Conservation (phyloP, 768 basidiomycete species). For the Stropharia rugosoannulata region DNA sequence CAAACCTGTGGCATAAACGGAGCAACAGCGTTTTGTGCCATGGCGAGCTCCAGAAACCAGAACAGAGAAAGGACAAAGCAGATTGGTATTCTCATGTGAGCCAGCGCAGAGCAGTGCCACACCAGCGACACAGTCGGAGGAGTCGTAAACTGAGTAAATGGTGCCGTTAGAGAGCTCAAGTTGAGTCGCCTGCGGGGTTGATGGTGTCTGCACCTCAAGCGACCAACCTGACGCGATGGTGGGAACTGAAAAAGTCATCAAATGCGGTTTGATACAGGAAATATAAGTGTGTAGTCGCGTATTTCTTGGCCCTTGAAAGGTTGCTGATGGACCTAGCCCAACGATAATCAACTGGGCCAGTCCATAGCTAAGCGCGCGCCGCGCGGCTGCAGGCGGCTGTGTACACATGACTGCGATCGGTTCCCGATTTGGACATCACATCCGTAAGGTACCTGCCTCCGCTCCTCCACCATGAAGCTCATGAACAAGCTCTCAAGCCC, state of each 20-base stretch:
- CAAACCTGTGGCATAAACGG: conserved; percentile 30
- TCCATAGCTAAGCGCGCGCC: neutral
- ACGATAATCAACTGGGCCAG: too few species aligned
- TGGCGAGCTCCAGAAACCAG: conserved; percentile 2
- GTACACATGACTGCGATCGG: neutral
- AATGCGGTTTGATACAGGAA: too few species aligned
- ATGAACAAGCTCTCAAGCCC: conserved; percentile 49
- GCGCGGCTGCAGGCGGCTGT: too few species aligned
- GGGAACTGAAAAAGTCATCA: too few species aligned
- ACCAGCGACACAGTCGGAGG: neutral
- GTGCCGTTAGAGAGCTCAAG: too few species aligned
- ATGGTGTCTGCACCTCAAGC: too few species aligned
- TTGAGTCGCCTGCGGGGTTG: too few species aligned
- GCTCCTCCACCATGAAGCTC: conserved; percentile 9
- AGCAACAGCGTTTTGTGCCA: conserved; percentile 11
- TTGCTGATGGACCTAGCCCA: too few species aligned
- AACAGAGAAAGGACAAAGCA: neutral
- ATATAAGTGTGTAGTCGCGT: too few species aligned
- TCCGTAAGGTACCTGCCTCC: neutral
- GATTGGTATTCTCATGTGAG: neutral
- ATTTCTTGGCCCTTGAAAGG: too few species aligned
- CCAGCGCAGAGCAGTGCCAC: neutral
- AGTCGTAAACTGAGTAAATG: neutral
- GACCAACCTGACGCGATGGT: too few species aligned
- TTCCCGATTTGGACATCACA: neutral